Evolutionary conservation across 2,329 filamentous ascomycete genomes (phyloP).

Genomic region (Monilinia aucupariae): DNA sequence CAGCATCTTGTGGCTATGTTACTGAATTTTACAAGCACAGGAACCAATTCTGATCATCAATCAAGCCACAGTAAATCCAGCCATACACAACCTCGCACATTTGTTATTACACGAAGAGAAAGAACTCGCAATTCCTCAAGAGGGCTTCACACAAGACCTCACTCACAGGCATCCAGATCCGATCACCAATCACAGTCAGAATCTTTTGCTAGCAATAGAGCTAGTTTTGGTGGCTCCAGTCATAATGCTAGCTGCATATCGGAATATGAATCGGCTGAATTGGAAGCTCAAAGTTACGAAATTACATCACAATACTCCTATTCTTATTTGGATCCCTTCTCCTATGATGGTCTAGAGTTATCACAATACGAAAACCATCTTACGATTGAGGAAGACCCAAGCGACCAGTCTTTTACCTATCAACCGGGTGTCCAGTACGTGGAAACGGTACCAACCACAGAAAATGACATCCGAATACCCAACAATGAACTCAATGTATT

Average conservation of each 20-base stretch:
- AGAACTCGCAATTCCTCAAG: background rate
- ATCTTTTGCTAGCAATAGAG: background rate
- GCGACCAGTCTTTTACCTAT: background rate
- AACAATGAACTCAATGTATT: background rate
- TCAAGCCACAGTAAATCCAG: background rate
- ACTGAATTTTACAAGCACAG: slow-evolving; percentile 5
- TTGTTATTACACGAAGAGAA: background rate
- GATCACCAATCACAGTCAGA: background rate
- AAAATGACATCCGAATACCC: background rate
- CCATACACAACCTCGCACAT: background rate
- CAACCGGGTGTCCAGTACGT: background rate
- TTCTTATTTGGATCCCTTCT: background rate
- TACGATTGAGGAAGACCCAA: background rate
- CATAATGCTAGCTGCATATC: background rate
- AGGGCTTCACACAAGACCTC: background rate
- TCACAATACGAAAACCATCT: background rate
- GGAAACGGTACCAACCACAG: background rate
- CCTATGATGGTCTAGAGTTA: background rate
- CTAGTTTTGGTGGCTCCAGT: background rate
- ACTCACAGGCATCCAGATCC: background rate
- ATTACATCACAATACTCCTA: background rate
- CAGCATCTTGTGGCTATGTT: background rate
- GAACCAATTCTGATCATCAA: background rate
- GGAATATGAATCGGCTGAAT: background rate
- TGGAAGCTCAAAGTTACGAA: background rate